phyloP scores from a whole-genome alignment of 2,329 filamentous ascomycete genomes.

The Aspergillus puulaauensis region DNA sequence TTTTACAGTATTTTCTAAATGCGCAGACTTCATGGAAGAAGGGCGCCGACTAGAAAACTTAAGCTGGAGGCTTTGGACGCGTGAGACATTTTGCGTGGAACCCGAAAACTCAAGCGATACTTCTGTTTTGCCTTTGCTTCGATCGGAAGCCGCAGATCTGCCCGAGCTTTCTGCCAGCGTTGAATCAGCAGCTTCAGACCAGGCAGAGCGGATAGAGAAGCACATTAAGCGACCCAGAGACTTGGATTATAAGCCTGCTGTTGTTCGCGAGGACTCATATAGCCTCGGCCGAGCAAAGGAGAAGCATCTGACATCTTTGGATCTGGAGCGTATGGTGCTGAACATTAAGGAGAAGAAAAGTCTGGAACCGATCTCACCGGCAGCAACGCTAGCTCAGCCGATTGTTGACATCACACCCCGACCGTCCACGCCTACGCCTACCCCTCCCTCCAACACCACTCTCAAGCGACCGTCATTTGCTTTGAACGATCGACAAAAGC shows the following conservation, averaged over 20 bases:
- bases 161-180: slow-evolving; percentile 76
- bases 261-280: slow-evolving; percentile 56
- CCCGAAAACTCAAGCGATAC: slow-evolving; percentile 54
- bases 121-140: slow-evolving; percentile 51
- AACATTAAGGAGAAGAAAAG: slow-evolving; percentile 83
- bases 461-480: slow-evolving; percentile 31
- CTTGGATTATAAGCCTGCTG: slow-evolving; percentile 61
- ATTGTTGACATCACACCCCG: slow-evolving; percentile 46
- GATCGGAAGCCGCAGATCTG: slow-evolving; percentile 50
- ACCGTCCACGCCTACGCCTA: slow-evolving; percentile 42
- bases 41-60: slow-evolving; percentile 91
- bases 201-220: slow-evolving; percentile 52
- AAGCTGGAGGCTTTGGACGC: slow-evolving; percentile 92
- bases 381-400: slow-evolving; percentile 40
- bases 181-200: slow-evolving; percentile 68
- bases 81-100: slow-evolving; percentile 87
- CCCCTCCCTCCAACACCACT: slow-evolving; percentile 32
- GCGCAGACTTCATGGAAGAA: slow-evolving; percentile 89
- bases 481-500: slow-evolving; percentile 32
- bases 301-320: slow-evolving; percentile 87
- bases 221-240: slow-evolving; percentile 62
- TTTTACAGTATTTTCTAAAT: slow-evolving; percentile 80
- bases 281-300: slow-evolving; percentile 69
- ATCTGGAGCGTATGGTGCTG: slow-evolving; percentile 90
- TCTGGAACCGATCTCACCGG: slow-evolving; percentile 58